phyloP scores from a whole-genome alignment of 2,329 filamentous ascomycete species.

The Magnaporthiopsis rhizophila region DNA sequence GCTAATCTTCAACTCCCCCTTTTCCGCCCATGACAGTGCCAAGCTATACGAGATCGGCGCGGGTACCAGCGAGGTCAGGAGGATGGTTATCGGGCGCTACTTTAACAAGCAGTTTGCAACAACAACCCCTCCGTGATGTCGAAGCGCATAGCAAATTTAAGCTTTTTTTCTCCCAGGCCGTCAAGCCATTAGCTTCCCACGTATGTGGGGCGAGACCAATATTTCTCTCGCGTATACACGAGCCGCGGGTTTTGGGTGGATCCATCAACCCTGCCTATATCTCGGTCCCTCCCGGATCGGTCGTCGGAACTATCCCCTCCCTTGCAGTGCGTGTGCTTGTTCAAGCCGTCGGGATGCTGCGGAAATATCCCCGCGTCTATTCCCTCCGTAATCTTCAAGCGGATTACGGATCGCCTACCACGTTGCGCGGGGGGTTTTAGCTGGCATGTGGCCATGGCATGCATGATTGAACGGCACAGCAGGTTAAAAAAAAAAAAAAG shows the following conservation, averaged over 20 bases:
- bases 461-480: too few relatives aligned
- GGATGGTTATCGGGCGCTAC: constrained; percentile 87
- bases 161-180: background rate
- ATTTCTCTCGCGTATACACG: too few relatives aligned
- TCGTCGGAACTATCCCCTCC: background rate
- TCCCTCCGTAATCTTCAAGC: too few relatives aligned
- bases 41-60: constrained; percentile 94
- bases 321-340: background rate
- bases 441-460: too few relatives aligned
- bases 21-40: constrained; percentile 33
- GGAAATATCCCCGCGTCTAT: background rate
- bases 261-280: background rate
- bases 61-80: constrained; percentile 85
- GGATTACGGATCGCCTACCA: too few relatives aligned
- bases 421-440: too few relatives aligned
- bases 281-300: background rate
- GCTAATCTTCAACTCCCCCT: constrained; percentile 20
- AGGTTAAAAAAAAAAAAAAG: too few relatives aligned
- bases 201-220: too few relatives aligned
- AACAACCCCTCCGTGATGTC: background rate
- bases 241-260: background rate
- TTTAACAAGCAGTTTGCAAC: constrained; percentile 77
- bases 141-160: background rate
- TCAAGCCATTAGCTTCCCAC: too few relatives aligned
- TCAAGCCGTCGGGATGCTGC: background rate